These are phyloP conservation scores for Phialophora expanda DNA, from an alignment of 2,329 filamentous ascomycete genomes.

Conservation along the genomic window DNA sequence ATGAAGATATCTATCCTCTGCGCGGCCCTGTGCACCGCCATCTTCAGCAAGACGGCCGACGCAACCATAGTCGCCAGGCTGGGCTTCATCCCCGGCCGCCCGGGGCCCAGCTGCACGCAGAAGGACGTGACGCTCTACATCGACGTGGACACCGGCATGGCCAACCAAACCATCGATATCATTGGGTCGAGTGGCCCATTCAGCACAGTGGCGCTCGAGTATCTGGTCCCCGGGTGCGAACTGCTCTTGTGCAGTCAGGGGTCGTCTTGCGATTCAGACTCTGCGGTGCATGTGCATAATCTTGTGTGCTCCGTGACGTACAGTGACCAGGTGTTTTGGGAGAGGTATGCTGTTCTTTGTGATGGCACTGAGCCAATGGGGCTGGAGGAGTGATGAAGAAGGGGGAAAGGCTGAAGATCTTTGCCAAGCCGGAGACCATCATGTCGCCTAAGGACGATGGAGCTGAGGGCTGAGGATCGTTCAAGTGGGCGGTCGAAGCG, in stretches of 20 bases:
- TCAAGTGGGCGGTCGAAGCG: too few species aligned
- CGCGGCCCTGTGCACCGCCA: not conserved
- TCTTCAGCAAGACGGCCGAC: not conserved
- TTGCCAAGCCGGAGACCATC: too few species aligned
- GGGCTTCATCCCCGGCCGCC: not conserved
- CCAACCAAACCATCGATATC: not conserved
- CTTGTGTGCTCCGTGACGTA: not conserved
- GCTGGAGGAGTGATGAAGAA: not conserved
- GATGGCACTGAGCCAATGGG: not conserved
- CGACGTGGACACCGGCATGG: not conserved
- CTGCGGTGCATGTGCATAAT: not conserved
- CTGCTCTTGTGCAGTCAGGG: not conserved
- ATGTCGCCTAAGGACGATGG: too few species aligned
- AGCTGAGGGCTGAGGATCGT: too few species aligned
- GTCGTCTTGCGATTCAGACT: not conserved
- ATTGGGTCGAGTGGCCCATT: not conserved
- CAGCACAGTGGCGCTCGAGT: not conserved
- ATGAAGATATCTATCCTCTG: not conserved
- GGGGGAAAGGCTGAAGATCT: too few species aligned
- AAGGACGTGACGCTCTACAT: not conserved
- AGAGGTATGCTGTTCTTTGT: not conserved
- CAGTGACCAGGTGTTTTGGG: not conserved
- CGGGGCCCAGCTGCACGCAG: not conserved
- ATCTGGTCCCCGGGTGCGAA: not conserved
- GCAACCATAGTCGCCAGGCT: not conserved